Evolutionary conservation across 2,329 filamentous ascomycete genomes (phyloP).

Genomic region (Aspergillus vadensis): DNA sequence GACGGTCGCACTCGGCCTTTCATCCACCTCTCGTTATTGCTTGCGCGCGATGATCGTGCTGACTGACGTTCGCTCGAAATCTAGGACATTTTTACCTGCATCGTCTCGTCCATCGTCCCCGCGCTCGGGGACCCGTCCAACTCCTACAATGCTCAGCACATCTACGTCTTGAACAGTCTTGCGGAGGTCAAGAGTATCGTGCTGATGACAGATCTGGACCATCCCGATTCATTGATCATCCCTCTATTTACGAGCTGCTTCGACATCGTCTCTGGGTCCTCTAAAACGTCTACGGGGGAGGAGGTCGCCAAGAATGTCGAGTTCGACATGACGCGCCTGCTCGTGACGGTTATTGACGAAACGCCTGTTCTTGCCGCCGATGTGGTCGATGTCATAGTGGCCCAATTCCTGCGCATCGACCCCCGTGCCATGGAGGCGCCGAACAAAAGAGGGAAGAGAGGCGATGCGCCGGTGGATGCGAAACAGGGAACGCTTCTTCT

Average conservation of each 20-base stretch:
- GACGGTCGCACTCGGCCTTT: neutral
- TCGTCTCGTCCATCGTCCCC: slow-evolving; percentile 80
- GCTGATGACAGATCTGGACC: slow-evolving; percentile 82
- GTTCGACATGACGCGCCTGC: slow-evolving; percentile 83
- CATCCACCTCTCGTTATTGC: neutral
- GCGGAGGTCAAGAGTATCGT: slow-evolving; percentile 94
- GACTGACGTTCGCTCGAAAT: slow-evolving; percentile 13
- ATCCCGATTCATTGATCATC: slow-evolving; percentile 75
- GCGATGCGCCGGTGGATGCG: slow-evolving; percentile 62
- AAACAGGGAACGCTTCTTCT: slow-evolving; percentile 81
- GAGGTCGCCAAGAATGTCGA: slow-evolving; percentile 91
- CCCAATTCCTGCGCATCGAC: slow-evolving; percentile 89
- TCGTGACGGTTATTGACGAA: slow-evolving; percentile 86
- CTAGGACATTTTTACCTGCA: slow-evolving; percentile 89
- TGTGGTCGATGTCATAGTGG: slow-evolving; percentile 89
- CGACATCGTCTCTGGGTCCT: slow-evolving; percentile 80
- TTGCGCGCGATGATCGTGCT: slow-evolving; percentile 9
- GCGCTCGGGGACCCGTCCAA: slow-evolving; percentile 82
- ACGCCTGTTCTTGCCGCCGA: slow-evolving; percentile 72
- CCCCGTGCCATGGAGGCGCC: slow-evolving; percentile 58
- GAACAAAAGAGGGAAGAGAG: slow-evolving; percentile 59
- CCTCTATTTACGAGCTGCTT: slow-evolving; percentile 87
- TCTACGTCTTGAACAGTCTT: slow-evolving; percentile 85
- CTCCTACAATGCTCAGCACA: slow-evolving; percentile 89
- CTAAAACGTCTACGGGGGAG: slow-evolving; percentile 74